Conservation (phyloP, 2,329 filamentous ascomycete species). For the Xylaria sp. region DNA sequence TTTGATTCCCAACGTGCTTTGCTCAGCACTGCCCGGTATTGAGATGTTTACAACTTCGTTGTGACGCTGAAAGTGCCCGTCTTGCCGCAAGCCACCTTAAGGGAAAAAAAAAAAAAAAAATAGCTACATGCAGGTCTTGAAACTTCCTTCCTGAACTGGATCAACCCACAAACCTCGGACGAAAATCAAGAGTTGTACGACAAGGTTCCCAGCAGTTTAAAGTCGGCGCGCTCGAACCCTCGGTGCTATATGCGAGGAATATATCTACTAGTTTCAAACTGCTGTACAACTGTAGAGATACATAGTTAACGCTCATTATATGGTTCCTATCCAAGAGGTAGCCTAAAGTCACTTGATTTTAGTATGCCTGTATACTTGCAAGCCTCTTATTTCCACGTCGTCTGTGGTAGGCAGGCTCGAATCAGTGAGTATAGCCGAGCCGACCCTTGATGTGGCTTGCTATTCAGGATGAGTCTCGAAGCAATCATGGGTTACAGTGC, state of each 20-base stretch:
- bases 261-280: constrained; percentile 20
- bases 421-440: constrained; percentile 35
- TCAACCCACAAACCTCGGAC: constrained; percentile 32
- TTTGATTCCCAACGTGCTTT: constrained; percentile 21
- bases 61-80: constrained; percentile 18
- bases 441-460: constrained; percentile 25
- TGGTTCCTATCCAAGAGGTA: constrained; percentile 21
- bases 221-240: constrained; percentile 11
- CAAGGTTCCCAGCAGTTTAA: constrained; percentile 29
- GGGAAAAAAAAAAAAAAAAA: constrained; percentile 23
- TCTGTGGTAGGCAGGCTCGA: constrained; percentile 10
- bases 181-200: constrained; percentile 30
- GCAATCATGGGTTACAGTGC: constrained; percentile 35
- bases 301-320: neutral
- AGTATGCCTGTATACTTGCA: neutral
- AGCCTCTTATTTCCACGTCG: constrained; percentile 11
- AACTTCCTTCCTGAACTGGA: constrained; percentile 35
- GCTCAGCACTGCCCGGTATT: constrained; percentile 22
- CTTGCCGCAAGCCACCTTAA: constrained; percentile 27
- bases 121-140: constrained; percentile 37
- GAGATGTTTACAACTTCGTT: constrained; percentile 19
- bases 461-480: constrained; percentile 32
- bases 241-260: constrained; percentile 21
- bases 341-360: constrained; percentile 9
- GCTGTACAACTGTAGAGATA: constrained; percentile 25